Evolutionary conservation across 768 basidiomycete genomes (phyloP).

Genomic region (Mrakia gelida): DNA sequence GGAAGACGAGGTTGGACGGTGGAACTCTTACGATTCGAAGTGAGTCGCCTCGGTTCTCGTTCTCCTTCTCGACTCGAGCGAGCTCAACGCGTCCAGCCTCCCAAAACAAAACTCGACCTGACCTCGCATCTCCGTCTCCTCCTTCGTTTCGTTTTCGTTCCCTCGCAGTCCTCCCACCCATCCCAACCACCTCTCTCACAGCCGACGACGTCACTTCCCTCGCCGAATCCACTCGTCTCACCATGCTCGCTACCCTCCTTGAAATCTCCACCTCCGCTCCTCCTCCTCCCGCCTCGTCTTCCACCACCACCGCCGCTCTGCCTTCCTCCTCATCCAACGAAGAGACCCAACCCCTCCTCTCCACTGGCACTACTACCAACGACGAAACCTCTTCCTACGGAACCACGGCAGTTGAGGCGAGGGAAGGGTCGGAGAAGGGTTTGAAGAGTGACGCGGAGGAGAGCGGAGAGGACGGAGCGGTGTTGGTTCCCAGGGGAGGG

Average conservation of each 20-base stretch:
- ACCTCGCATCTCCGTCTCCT: background rate
- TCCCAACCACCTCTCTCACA: conserved; percentile 68
- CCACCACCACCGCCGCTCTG: too few species aligned
- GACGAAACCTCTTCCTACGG: background rate
- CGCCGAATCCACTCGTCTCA: conserved; percentile 60
- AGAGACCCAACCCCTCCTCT: background rate
- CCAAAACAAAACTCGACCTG: too few species aligned
- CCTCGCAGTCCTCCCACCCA: conserved; percentile 76
- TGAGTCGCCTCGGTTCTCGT: conserved; percentile 44
- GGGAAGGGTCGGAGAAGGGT: background rate
- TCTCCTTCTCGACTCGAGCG: background rate
- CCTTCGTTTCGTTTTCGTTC: conserved; percentile 13
- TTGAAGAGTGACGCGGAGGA: background rate
- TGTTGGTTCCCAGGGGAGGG: too few species aligned
- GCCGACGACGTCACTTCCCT: conserved; percentile 64
- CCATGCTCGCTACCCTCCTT: conserved; percentile 72
- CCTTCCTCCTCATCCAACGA: background rate
- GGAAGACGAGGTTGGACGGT: conserved; percentile 61
- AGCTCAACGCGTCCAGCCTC: too few species aligned
- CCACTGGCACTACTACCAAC: background rate
- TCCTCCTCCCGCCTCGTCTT: background rate
- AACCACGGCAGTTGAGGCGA: background rate
- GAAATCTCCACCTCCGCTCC: conserved; percentile 61
- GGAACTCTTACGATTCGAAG: conserved; percentile 80
- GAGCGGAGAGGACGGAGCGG: background rate